Evolutionary conservation across 83 land plant genomes (phyloP).

Genomic region (Thuja plicata): DNA sequence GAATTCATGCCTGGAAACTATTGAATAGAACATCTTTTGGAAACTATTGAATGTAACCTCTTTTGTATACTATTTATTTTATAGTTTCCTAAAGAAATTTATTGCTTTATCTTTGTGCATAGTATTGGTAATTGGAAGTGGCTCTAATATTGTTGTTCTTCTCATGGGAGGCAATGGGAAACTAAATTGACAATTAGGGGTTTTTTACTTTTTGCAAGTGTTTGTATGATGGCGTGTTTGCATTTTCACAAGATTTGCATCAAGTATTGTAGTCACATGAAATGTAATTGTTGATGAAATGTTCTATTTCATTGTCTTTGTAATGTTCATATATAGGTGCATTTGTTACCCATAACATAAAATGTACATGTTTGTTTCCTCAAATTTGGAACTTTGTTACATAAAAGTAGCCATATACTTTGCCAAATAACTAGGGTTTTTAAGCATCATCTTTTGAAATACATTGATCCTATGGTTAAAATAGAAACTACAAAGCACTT

Average conservation of each 20-base stretch:
- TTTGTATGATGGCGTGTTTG: not conserved
- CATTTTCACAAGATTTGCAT: not conserved
- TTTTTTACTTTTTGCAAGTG: no score
- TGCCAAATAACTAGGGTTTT: no score
- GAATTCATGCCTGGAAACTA: no score
- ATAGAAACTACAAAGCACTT: not conserved
- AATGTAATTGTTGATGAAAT: not conserved
- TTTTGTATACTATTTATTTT: no score
- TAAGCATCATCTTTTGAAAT: not conserved
- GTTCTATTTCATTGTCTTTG: not conserved
- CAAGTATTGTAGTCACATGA: not conserved
- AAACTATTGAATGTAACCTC: no score
- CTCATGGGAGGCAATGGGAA: not conserved
- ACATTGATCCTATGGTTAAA: not conserved
- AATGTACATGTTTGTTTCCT: not conserved
- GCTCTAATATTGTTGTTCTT: not conserved
- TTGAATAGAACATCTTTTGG: no score
- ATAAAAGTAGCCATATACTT: not conserved
- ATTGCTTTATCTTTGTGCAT: no score
- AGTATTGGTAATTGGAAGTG: no score
- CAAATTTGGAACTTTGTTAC: not conserved
- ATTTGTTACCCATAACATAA: not conserved
- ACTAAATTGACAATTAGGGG: not conserved
- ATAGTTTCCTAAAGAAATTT: no score
- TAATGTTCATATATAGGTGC: not conserved